Evolutionary conservation across 1,139 yeast genomes (phyloP).

Genomic region (Taiozyma sp.): DNA sequence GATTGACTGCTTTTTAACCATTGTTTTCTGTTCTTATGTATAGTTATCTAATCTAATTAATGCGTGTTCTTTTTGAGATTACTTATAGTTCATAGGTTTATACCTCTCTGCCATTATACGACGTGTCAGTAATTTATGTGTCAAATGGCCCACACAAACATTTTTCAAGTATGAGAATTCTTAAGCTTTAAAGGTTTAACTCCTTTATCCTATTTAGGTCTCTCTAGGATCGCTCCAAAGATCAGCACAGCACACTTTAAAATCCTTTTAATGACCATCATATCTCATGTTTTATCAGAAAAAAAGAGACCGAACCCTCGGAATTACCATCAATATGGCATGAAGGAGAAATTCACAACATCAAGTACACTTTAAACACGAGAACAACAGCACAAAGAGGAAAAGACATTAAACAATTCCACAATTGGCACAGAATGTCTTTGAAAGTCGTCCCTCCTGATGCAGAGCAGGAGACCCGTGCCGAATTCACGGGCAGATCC

Average conservation of each 20-base stretch:
- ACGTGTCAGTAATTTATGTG: not conserved
- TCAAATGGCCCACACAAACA: not conserved
- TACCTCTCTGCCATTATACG: not conserved
- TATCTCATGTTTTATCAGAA: no score
- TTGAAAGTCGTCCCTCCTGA: constrained; percentile 8
- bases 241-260: no score
- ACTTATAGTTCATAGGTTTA: no score
- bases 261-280: no score
- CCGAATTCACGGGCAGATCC: constrained; percentile 33
- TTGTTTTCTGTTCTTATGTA: no score
- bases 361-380: not conserved
- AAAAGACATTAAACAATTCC: not conserved
- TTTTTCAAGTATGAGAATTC: no score
- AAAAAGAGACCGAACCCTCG: not conserved
- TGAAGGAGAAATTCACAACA: not conserved
- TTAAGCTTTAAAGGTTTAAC: no score
- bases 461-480: constrained; percentile 29
- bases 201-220: no score
- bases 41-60: no score
- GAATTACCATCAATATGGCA: not conserved
- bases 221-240: no score
- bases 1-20: no score
- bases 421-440: constrained; percentile 9
- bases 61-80: no score
- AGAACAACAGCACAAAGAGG: not conserved